Percentiles rank a stretch among this genome's conserved stretches.
These are phyloP conservation scores for Paralagenidium karlingii DNA, from an alignment of 352 stramenopile genomes.

Conservation along the genomic window DNA sequence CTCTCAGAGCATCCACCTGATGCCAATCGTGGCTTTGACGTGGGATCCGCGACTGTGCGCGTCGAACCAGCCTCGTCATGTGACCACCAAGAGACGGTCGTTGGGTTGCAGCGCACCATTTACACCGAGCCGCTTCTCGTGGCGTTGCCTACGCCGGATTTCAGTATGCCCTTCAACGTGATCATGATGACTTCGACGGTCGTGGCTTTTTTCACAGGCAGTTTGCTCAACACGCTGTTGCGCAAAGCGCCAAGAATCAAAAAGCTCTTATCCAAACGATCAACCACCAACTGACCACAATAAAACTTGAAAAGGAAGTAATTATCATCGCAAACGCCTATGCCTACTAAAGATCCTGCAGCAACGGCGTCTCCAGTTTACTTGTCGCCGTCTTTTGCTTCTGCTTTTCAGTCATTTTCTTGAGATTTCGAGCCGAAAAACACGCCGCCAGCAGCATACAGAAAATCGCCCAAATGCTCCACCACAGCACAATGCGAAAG, in stretches of 20 bases:
- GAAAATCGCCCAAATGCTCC: conserved; percentile 59
- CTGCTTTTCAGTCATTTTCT: no score
- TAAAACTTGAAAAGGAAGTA: no score
- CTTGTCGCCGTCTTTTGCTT: no score
- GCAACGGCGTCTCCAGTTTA: no score
- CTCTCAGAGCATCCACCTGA: conserved; percentile 76
- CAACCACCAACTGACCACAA: no score
- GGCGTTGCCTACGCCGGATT: conserved; percentile 72
- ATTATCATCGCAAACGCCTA: no score
- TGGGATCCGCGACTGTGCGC: conserved; percentile 41
- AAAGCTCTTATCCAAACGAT: not conserved
- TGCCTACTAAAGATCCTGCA: no score
- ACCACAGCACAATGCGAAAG: conserved; percentile 72
- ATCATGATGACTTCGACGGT: conserved; percentile 86
- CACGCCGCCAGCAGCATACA: no score
- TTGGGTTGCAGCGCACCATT: conserved; percentile 10
- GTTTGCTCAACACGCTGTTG: conserved; percentile 69
- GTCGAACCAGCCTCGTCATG: not conserved
- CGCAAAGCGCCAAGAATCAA: conserved; percentile 56
- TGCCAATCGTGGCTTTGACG: conserved; percentile 77
- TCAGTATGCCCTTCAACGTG: conserved; percentile 87
- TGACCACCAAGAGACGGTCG: conserved; percentile 1
- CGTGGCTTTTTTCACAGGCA: conserved; percentile 76
- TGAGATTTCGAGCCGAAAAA: no score
- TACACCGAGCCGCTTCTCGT: conserved; percentile 78